Base-by-base conservation (phyloP, 768 basidiomycete genomes). In the Fomitopsis pulvina region DNA sequence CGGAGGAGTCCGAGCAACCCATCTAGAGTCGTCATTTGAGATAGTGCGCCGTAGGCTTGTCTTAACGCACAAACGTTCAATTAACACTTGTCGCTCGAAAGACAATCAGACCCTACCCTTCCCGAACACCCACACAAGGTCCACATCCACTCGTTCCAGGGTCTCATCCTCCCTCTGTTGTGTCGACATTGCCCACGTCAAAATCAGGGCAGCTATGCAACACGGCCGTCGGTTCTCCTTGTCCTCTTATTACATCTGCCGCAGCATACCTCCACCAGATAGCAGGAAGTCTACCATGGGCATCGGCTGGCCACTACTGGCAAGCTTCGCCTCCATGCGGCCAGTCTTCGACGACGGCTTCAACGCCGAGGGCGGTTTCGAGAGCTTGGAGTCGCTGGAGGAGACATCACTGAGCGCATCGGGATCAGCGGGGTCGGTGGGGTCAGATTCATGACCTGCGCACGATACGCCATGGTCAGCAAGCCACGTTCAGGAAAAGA, bases 131-230 rank as follows among this genome's bases (percentile, higher is more conserved):
- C 82, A 86, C 26, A 82, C 83, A 29, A 99, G 74, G 61, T 98
- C 94, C 38, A 98, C 94, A 62, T 88, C 95, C 58, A 98, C 94
- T 41, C 92, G 81, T 22, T 93, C 87, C 9, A 99, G 73, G 0
- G 96, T 98, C 66, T 98, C 95, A 9, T 95, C 96, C 66, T 99
- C 96, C 11, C 88, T 89, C 64, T 99, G 98, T 67, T 99, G 96
- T 55, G 98, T 98, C 42, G 87, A 90, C 91, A 97, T 95, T 0
- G 95, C 94, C 95, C 94, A 98, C 0, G 94, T 78, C 32, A 95
- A 74, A 52, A 96, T 93, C 22, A 97, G 0, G 91, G 92, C 1
- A 95, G 65, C 90, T 94, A 56, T 9, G 45, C 24, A 11, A n/a
- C n/a, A n/a, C n/a, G n/a, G n/a, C 20, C 10, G 28, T 16, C n/a